Conservation (phyloP, 345 rosid species). For the Brassica napus region Da-Ae NC_063446.1:34251001-34251500, state of each 20-base stretch:
- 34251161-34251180: neutral
- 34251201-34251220: neutral
- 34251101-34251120: neutral
- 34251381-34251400: constrained; percentile 21
- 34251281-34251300: neutral
- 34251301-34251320: neutral
- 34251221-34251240: neutral
- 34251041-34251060: neutral
- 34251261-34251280: neutral
- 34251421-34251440: neutral
- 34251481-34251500: neutral
- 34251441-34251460: neutral
- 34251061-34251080: neutral
- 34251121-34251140: neutral
- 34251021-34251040: neutral
- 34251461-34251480: neutral
- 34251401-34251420: constrained; percentile 16
- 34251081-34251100: neutral
- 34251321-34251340: constrained; percentile 10
- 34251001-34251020: neutral
- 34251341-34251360: constrained; percentile 16
- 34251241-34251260: neutral
- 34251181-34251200: neutral
- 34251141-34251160: neutral
- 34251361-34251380: constrained; percentile 4